Evolutionary conservation across 768 basidiomycete genomes (phyloP).

Genomic region (Suillus brevipes): DNA sequence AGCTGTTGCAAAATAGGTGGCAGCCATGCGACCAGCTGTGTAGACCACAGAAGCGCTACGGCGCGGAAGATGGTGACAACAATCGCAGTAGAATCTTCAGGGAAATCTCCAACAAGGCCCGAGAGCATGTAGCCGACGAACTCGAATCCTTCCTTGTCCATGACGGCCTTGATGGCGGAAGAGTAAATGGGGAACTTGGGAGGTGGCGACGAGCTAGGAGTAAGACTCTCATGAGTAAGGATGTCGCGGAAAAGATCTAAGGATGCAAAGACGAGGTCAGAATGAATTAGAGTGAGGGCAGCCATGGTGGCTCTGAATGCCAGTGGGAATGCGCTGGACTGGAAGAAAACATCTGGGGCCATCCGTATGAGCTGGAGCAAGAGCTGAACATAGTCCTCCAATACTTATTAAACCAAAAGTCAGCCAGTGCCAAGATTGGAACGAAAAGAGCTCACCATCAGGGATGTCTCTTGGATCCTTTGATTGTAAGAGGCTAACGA

Average conservation of each 20-base stretch:
- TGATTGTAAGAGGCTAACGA: conserved; percentile 64
- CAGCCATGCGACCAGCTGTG: conserved; percentile 71
- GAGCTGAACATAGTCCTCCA: conserved; percentile 93
- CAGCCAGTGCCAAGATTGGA: conserved; percentile 5
- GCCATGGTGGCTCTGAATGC: conserved; percentile 77
- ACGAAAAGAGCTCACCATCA: conserved; percentile 65
- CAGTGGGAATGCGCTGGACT: conserved; percentile 72
- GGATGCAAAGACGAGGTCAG: conserved; percentile 78
- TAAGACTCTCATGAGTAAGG: conserved; percentile 71
- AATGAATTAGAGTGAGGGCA: conserved; percentile 78
- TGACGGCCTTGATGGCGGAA: conserved; percentile 54
- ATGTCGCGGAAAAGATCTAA: conserved; percentile 79
- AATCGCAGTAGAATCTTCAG: conserved; percentile 73
- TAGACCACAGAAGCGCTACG: conserved; percentile 64
- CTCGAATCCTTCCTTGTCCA: conserved; percentile 72
- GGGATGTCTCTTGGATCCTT: conserved; percentile 76
- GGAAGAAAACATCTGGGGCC: conserved; percentile 76
- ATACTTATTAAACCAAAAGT: conserved; percentile 50
- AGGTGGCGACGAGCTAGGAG: conserved; percentile 47
- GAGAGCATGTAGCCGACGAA: conserved; percentile 67
- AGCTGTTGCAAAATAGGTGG: conserved; percentile 70
- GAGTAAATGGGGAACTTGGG: conserved; percentile 66
- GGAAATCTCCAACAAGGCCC: conserved; percentile 86
- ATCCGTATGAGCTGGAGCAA: conserved; percentile 65
- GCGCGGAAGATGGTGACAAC: conserved; percentile 80